Evolutionary conservation across 352 stramenopile species (phyloP).

Genomic region (Phytophthora niederhauseri): DNA sequence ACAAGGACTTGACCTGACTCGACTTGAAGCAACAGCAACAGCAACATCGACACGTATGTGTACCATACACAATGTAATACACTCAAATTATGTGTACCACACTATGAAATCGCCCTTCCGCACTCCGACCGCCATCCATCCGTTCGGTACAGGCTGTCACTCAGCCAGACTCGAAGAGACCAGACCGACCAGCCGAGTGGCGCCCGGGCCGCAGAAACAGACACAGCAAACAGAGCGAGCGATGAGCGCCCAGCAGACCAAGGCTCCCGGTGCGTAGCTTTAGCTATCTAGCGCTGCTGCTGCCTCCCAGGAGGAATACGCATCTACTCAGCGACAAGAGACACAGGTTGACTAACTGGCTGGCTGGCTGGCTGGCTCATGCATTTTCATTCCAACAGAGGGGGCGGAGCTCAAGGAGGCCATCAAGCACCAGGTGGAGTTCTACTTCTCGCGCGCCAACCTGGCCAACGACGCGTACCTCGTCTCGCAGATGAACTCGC

Average conservation of each 20-base stretch:
- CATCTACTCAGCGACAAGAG: background rate
- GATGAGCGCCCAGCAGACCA: slow-evolving; percentile 36
- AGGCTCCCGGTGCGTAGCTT: slow-evolving; percentile 26
- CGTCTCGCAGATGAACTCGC: slow-evolving; percentile 91
- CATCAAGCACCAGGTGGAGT: slow-evolving; percentile 90
- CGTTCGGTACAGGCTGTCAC: slow-evolving; percentile 25
- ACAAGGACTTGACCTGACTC: background rate
- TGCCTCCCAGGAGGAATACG: background rate
- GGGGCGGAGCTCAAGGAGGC: slow-evolving; percentile 77
- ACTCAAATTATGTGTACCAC: too few relatives aligned
- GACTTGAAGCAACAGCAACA: background rate
- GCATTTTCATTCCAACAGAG: slow-evolving; percentile 30
- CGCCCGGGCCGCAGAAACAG: slow-evolving; percentile 8
- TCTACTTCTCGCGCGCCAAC: slow-evolving; percentile 93
- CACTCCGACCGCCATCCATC: slow-evolving; percentile 36
- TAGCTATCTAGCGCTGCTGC: background rate
- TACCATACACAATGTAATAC: background rate
- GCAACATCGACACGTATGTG: background rate
- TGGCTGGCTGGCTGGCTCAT: background rate
- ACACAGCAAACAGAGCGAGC: slow-evolving; percentile 15
- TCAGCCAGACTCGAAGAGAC: slow-evolving; percentile 31
- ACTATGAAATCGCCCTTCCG: too few relatives aligned
- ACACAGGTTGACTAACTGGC: background rate
- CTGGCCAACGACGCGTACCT: slow-evolving; percentile 87
- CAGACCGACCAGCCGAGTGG: slow-evolving; percentile 21